A percentile compares a stretch with the other conserved stretches of the same genome.
These are phyloP conservation scores for Waltiozyma sp. DNA, from an alignment of 1,139 yeast genomes.

Conservation along the genomic window DNA sequence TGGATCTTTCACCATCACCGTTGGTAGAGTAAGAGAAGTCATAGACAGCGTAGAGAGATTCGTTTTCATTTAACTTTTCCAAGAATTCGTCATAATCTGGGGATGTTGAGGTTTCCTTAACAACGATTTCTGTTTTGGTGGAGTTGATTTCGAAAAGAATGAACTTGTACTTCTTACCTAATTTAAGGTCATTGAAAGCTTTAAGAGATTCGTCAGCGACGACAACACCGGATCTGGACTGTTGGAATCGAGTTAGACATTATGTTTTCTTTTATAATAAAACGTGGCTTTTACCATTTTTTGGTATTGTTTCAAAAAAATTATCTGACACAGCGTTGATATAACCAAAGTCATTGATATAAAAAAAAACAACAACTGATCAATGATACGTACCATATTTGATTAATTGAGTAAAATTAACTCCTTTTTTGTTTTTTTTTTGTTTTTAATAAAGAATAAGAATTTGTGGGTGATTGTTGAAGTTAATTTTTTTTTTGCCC, in stretches of 20 bases:
- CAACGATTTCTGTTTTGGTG: constrained; percentile 81
- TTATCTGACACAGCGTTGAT: too few relatives aligned
- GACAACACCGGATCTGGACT: constrained; percentile 50
- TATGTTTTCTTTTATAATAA: too few relatives aligned
- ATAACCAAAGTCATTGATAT: too few relatives aligned
- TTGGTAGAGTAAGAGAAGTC: constrained; percentile 91
- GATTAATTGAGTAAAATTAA: neutral
- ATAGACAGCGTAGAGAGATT: constrained; percentile 92
- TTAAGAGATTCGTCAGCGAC: constrained; percentile 90
- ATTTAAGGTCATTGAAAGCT: constrained; percentile 91
- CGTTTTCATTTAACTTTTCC: constrained; percentile 86
- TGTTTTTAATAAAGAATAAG: neutral
- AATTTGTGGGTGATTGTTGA: neutral
- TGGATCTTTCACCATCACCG: constrained; percentile 93
- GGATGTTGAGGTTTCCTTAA: constrained; percentile 70
- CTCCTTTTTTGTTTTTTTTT: neutral
- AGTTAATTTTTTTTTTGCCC: too few relatives aligned
- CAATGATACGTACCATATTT: neutral
- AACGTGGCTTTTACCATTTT: too few relatives aligned
- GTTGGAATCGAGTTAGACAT: constrained; percentile 1
- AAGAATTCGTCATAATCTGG: constrained; percentile 73
- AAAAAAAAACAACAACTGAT: too few relatives aligned
- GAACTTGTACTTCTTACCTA: constrained; percentile 84
- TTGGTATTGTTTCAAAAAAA: too few relatives aligned
- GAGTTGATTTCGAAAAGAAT: constrained; percentile 74